Base-by-base conservation (phyloP, 2,329 filamentous ascomycete genomes). In the Aspergillus sp. region DNA sequence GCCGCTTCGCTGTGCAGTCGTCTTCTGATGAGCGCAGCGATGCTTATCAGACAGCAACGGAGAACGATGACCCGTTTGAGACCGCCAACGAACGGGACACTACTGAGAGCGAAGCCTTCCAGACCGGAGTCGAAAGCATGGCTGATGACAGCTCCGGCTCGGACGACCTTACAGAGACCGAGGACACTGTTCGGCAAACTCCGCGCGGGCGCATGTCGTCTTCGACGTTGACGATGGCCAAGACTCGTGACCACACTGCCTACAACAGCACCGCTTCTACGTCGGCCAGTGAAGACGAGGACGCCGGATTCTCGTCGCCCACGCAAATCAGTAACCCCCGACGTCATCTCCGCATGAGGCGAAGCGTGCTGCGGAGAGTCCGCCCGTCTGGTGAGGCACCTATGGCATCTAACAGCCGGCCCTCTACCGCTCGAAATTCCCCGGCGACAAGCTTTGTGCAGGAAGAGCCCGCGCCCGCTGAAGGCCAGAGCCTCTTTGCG, bases 21-120 rank as follows among this genome's bases (percentile, higher is more conserved):
- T 53, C 19, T 19, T 19, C 58, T 19, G 54, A 73, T 29, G 79
- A 82, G 50, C 72, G 76, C 2, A 82, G 75, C 45, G 85, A 90
- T 53, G 75, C 80, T 1, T 91, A 90, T 56, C 86, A 93, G 49
- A 91, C 86, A 4, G 86, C 87, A 34, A 88, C 88, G 50, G 89
- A 95, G 61, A 80, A 79, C 1, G 73, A 75, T 46, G 80, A 82
- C 62, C 77, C 74, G 36, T 86, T 86, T 51, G 82, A 86, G 62
- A 86, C 83, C 39, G 83, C 83, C 27, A 87, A 94, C 59, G 91
- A 96, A 67, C 81, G 82, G 29, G 79, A 79, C 46, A 77, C 75
- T 8, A 95, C 88, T 0, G 90, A 94, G 69, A 94, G 89, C 7
- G 91, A 97, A 56, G 88, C 88, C 52, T 97, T 97, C 79, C 86